These are phyloP conservation scores for Phaffomyces antillensis DNA, from an alignment of 805 yeast genomes.

Conservation along the genomic window DNA sequence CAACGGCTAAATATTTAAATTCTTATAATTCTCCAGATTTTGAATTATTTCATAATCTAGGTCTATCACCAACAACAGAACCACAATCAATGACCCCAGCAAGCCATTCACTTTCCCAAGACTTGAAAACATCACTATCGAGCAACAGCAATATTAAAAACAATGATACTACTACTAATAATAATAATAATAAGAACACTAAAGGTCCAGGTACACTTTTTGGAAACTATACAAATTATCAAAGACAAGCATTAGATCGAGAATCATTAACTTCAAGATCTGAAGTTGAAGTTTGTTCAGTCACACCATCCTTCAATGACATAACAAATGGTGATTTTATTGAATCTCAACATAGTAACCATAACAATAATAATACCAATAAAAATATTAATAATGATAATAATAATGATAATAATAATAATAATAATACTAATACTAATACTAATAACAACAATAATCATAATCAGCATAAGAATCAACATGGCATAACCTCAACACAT, in stretches of 20 bases:
- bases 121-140: not conserved
- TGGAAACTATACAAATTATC: constrained; percentile 5
- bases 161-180: not conserved
- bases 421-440: not conserved
- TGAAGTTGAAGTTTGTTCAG: constrained; percentile 31
- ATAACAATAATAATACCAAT: not conserved
- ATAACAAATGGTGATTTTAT: constrained; percentile 17
- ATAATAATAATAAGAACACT: not conserved
- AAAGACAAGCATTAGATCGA: not conserved
- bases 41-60: constrained; percentile 5
- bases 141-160: not conserved
- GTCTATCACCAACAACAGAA: constrained; percentile 7
- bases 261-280: constrained; percentile 4
- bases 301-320: constrained; percentile 36
- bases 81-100: constrained; percentile 5
- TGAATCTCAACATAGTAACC: not conserved
- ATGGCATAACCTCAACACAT: too few relatives aligned
- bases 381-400: not conserved
- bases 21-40: constrained; percentile 1
- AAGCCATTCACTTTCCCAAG: not conserved
- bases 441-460: too few relatives aligned
- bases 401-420: not conserved
- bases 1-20: not conserved
- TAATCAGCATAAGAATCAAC: too few relatives aligned
- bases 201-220: constrained; percentile 1